Evolutionary conservation across 2,329 filamentous ascomycete genomes (phyloP).

Genomic region (Phoma sp.): DNA sequence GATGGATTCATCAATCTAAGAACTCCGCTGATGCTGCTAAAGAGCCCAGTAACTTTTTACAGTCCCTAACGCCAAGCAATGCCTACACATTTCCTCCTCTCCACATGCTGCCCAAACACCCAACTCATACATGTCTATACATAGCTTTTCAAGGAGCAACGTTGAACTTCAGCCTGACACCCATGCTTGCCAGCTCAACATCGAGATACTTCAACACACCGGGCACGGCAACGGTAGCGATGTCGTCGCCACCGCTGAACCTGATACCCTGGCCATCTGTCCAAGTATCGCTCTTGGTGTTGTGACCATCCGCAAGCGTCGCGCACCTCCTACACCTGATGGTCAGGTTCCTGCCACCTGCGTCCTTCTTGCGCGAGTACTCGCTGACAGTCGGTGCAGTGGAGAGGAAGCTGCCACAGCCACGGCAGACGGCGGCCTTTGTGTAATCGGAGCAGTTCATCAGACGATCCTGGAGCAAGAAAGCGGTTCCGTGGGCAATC

Average conservation of each 20-base stretch:
- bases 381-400: slow-evolving; percentile 75
- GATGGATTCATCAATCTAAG: slow-evolving; percentile 6
- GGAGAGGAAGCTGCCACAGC: slow-evolving; percentile 88
- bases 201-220: slow-evolving; percentile 92
- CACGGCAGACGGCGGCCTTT: slow-evolving; percentile 85
- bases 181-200: slow-evolving; percentile 95
- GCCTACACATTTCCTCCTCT: slow-evolving; percentile 3
- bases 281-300: slow-evolving; percentile 76
- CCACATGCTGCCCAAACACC: not conserved
- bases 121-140: not conserved
- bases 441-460: slow-evolving; percentile 97
- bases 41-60: slow-evolving; percentile 17
- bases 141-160: slow-evolving; percentile 60
- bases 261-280: slow-evolving; percentile 85
- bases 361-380: slow-evolving; percentile 65
- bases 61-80: slow-evolving; percentile 19
- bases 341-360: slow-evolving; percentile 67
- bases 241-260: slow-evolving; percentile 88
- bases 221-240: slow-evolving; percentile 88
- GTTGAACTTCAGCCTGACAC: slow-evolving; percentile 90
- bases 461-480: slow-evolving; percentile 90
- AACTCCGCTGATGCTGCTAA: slow-evolving; percentile 17
- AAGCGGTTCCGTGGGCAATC: slow-evolving; percentile 92
- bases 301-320: slow-evolving; percentile 52
- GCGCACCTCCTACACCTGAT: slow-evolving; percentile 84